Conservation (phyloP, 345 rosid genomes). For the Populus davidiana region DNA sequence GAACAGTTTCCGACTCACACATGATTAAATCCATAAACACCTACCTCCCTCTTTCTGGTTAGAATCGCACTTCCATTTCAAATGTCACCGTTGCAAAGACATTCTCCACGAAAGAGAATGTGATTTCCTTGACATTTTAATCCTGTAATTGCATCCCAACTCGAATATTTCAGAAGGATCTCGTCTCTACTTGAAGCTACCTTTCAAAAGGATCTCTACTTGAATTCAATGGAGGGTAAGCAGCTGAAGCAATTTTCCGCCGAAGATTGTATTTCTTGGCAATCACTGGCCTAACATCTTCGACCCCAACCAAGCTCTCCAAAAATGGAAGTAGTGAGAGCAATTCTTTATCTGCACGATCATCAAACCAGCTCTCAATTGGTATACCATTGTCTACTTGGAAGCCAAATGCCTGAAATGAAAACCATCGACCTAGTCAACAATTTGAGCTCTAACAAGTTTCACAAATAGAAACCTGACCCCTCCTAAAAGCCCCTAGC, state of each 20-base stretch:
- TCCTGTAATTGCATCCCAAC: neutral
- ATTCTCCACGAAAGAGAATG: neutral
- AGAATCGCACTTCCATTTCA: constrained; percentile 1
- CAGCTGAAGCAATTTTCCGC: constrained; percentile 74
- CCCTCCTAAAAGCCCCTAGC: neutral
- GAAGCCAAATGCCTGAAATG: constrained; percentile 83
- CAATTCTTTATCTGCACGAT: constrained; percentile 73
- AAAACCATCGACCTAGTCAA: neutral
- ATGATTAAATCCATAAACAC: neutral
- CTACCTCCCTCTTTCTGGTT: neutral
- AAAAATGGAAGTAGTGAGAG: constrained; percentile 77
- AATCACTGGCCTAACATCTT: constrained; percentile 86
- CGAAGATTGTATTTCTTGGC: constrained; percentile 76
- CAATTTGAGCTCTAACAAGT: neutral
- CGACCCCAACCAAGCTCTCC: constrained; percentile 84
- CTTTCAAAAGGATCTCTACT: constrained; percentile 52
- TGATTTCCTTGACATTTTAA: neutral
- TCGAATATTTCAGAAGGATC: neutral
- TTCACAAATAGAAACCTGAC: neutral
- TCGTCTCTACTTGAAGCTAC: neutral
- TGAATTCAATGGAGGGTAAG: constrained; percentile 42
- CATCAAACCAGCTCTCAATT: constrained; percentile 97
- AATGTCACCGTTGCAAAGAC: neutral
- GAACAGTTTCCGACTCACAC: neutral
- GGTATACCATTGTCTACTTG: constrained; percentile 99